Base-by-base conservation (phyloP, 1,284 basidiomycete species). In the Fomitiporia mediterranea region DNA sequence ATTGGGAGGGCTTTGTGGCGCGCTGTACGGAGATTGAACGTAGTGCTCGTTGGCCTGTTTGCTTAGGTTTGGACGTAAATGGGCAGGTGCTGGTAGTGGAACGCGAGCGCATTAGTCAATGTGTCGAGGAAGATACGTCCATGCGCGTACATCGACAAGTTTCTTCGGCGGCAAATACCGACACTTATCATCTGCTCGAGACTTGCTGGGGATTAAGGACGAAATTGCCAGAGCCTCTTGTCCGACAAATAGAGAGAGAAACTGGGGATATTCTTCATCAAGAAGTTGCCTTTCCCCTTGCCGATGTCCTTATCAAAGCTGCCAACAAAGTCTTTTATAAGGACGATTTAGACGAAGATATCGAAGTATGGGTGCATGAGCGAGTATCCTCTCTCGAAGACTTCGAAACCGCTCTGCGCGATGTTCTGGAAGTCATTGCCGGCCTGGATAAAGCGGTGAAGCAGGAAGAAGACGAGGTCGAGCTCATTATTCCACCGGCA, bases 1-100 rank as follows among this genome's bases (percentile, higher is more conserved):
- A 97, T 64, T 97, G 94, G 92, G 89, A 96, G 65, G 91, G 93
- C 1, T 91, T 96, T 65, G 84, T 95, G 61, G 88, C 94, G 11
- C 80, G 91, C 40, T 92, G 91, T 64, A 82, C 90, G 56, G 91
- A 94, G 64, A 77, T 93, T 11, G 92, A 96, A 70, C 83, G 89
- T 47, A 84, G 84, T 62, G 90, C 88, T 21, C 80, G 92, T 44
- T 91, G 89, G 86, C 91, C 92, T 0, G 75, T 95, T 13, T 77
- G 79, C 11, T 74, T 92, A 34, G 84, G 82, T 34, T 66, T 76
- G 25, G 74, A 74, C 38, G 67, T 74, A 19, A 67, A 64, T 44
- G 74, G 79, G 37, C 77, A 78, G 34, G 69, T 89, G 32, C 67
- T 91, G 37, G 70, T 93, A 23, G 72, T 91, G 11, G 88, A 93